Conservation (phyloP, 768 basidiomycete species). For the Xanthoconium stramineum region DNA sequence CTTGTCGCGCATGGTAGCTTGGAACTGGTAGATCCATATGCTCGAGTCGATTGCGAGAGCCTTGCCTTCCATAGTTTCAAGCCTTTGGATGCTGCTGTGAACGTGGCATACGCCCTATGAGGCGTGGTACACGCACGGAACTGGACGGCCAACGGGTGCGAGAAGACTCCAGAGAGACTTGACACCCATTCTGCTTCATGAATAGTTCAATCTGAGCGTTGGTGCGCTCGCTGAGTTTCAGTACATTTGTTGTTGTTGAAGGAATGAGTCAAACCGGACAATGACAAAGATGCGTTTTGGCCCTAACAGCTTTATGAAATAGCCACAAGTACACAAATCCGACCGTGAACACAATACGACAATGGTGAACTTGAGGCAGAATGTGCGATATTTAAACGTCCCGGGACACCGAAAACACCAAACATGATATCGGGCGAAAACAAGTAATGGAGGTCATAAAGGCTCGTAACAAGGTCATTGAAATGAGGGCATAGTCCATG, state of each 20-base stretch:
- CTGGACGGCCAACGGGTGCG: constrained; percentile 89
- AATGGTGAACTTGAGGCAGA: constrained; percentile 22
- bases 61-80: constrained; percentile 95
- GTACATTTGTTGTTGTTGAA: background rate
- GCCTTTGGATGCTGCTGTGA: constrained; percentile 42
- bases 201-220: background rate
- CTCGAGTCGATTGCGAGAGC: constrained; percentile 96
- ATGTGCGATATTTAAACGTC: constrained; percentile 11
- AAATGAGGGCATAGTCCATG: constrained; percentile 8
- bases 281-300: constrained; percentile 9
- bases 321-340: background rate
- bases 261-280: background rate
- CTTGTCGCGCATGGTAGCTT: constrained; percentile 98
- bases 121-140: constrained; percentile 57
- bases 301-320: background rate
- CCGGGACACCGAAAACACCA: constrained; percentile 8
- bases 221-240: background rate
- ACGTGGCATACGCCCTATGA: background rate
- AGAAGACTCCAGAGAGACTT: constrained; percentile 94
- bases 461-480: constrained; percentile 2
- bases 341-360: background rate
- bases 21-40: constrained; percentile 99
- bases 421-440: constrained; percentile 17
- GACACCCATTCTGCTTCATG: constrained; percentile 72
- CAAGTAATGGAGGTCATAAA: constrained; percentile 12